phyloP scores from a whole-genome alignment of 345 rosid species.

The Eucalyptus albens region DNA sequence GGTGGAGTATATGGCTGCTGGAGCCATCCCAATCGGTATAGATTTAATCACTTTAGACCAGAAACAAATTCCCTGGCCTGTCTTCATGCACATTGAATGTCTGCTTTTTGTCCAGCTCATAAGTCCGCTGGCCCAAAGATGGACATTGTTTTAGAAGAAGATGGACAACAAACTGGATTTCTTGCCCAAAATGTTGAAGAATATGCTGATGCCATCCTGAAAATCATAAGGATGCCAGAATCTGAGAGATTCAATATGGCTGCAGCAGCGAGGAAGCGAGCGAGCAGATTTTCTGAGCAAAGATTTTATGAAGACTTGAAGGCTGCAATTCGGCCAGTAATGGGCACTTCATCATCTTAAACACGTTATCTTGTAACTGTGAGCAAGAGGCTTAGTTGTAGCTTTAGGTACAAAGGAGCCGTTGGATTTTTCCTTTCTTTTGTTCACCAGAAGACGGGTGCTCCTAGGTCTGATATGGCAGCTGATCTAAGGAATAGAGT shows the following conservation, averaged over 20 bases:
- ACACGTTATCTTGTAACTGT: background rate
- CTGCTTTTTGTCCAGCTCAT: conserved; percentile 41
- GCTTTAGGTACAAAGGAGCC: background rate
- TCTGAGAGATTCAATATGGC: conserved; percentile 63
- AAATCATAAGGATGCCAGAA: conserved; percentile 46
- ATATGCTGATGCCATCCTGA: conserved; percentile 61
- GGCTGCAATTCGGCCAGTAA: conserved; percentile 43
- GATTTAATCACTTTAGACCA: background rate
- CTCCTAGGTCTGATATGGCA: background rate
- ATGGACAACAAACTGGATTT: conserved; percentile 71
- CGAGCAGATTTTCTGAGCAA: conserved; percentile 61
- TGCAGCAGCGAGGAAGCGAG: conserved; percentile 61
- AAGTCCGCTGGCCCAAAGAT: conserved; percentile 92
- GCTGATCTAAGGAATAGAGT: background rate
- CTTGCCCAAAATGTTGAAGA: conserved; percentile 69
- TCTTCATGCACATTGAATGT: background rate
- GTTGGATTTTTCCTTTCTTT: background rate
- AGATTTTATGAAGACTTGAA: conserved; percentile 63
- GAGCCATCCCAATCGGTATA: conserved; percentile 88
- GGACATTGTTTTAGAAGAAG: conserved; percentile 91
- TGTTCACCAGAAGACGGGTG: background rate
- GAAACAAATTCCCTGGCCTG: background rate
- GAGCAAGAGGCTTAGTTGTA: background rate
- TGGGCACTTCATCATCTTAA: background rate
- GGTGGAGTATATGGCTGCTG: conserved; percentile 95